phyloP scores from a whole-genome alignment of 1,139 yeast genomes.

The Kurtzmaniella quercitrusa region DNA sequence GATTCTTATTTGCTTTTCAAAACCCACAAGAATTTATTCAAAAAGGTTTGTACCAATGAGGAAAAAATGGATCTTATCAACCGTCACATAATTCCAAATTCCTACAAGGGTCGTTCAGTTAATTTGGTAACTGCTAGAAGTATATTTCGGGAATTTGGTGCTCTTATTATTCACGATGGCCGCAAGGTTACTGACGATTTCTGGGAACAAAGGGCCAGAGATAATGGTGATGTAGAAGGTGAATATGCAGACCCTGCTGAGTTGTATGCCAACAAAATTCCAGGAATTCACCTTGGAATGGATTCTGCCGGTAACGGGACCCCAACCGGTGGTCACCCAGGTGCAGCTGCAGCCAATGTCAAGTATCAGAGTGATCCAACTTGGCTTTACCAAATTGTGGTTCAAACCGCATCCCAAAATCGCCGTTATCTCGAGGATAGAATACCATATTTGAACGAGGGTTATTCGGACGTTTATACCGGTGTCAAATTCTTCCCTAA shows the following conservation, averaged over 20 bases:
- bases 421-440: constrained; percentile 58
- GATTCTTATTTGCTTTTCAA: constrained; percentile 90
- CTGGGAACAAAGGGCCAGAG: constrained; percentile 71
- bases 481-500: constrained; percentile 71
- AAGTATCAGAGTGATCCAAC: constrained; percentile 60
- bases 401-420: constrained; percentile 70
- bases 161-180: constrained; percentile 77
- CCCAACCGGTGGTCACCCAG: constrained; percentile 24
- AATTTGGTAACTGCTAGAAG: constrained; percentile 90
- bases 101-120: constrained; percentile 87
- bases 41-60: constrained; percentile 68
- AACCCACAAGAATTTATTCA: constrained; percentile 70
- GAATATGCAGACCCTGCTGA: constrained; percentile 78
- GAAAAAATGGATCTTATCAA: constrained; percentile 83
- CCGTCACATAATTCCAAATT: constrained; percentile 79
- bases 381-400: constrained; percentile 86
- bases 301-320: constrained; percentile 5
- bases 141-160: constrained; percentile 89
- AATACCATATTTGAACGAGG: constrained; percentile 49
- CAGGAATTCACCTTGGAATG: constrained; percentile 7
- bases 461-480: constrained; percentile 77
- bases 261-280: constrained; percentile 18
- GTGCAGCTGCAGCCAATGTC: constrained; percentile 31
- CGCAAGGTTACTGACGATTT: constrained; percentile 82
- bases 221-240: constrained; percentile 72